A percentile compares a stretch with the other conserved stretches of the same genome.
phyloP scores from a whole-genome alignment of 345 rosid species.

The Moricandia arvensis region DNA sequence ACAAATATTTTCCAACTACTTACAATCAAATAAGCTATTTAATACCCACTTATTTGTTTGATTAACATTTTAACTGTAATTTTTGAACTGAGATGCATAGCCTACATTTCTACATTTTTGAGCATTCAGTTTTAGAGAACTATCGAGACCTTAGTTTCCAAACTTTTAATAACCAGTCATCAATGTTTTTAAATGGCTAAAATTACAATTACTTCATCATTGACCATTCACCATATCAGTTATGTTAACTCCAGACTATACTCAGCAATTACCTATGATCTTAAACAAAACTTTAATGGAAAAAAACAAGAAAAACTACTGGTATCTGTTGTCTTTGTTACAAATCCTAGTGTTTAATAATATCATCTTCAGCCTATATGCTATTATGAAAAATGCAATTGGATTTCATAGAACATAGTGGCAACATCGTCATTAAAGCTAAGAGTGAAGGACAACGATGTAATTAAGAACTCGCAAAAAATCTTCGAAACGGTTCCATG shows the following conservation, averaged over 20 bases:
- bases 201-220: not conserved
- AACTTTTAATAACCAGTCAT: not conserved
- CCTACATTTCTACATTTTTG: too few species aligned
- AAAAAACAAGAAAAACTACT: too few species aligned
- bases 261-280: not conserved
- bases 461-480: not conserved
- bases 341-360: not conserved
- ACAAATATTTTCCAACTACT: too few species aligned
- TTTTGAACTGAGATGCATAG: too few species aligned
- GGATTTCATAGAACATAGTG: not conserved
- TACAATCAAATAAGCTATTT: too few species aligned
- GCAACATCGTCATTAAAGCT: not conserved
- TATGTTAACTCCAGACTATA: not conserved
- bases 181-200: not conserved
- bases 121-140: not conserved
- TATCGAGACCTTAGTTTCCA: not conserved
- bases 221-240: slow-evolving; percentile 5
- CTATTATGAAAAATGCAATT: not conserved
- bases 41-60: too few species aligned
- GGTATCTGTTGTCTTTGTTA: not conserved
- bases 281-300: not conserved
- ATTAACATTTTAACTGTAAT: too few species aligned
- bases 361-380: not conserved
- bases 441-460: not conserved
- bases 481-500: slow-evolving; percentile 33